Base-by-base conservation (phyloP, 345 rosid species). In the Euphorbia pulcherrima region DNA sequence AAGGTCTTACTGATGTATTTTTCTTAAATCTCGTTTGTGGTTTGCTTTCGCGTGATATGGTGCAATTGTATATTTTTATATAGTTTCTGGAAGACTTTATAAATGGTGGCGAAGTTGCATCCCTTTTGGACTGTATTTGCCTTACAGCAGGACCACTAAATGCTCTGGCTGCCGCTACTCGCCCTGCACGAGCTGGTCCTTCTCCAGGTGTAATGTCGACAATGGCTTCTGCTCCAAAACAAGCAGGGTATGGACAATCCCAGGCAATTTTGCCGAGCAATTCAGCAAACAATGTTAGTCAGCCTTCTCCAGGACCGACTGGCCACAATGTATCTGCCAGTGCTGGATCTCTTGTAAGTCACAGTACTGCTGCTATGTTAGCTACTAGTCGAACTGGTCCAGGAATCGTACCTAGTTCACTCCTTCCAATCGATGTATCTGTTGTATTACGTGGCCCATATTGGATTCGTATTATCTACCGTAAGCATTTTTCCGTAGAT, bases 391-490 rank as follows among this genome's bases (percentile, higher is more conserved):
- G 97, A 79, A 88, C 89, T 26, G 97, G 96, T 61, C 97, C 99
- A 73, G 97, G 97, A 82, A 91, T 95, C 74, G 97, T 91, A 72
- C 97, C 97, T 8, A 95, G 97, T 77, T 95, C 99, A 40, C 84
- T 95, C 64, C 84, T 91, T 78, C 99, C 99, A 33, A 90, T 92
- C 24, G 99, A 92, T 86, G 99, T 95, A 73, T 95, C 99, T 81
- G 96, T 95, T 68, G 99, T 95, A 30, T 79, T 95, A 64, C 97
- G 99, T 57, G 97, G 97, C 30, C 99, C 99, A 27, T 95, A 92
- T 76, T 92, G 99, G 99, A 92, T 92, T 60, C 82, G 93, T 63
- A 90, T 95, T 67, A 88, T 95, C 65, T 95, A 95, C 71, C 97
- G 99, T 58, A 95, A 95, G 76, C 75, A 82, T 74, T 95, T 95